Conservation (phyloP, 148 eudicot genomes). For the Arbutus unedo region DNA sequence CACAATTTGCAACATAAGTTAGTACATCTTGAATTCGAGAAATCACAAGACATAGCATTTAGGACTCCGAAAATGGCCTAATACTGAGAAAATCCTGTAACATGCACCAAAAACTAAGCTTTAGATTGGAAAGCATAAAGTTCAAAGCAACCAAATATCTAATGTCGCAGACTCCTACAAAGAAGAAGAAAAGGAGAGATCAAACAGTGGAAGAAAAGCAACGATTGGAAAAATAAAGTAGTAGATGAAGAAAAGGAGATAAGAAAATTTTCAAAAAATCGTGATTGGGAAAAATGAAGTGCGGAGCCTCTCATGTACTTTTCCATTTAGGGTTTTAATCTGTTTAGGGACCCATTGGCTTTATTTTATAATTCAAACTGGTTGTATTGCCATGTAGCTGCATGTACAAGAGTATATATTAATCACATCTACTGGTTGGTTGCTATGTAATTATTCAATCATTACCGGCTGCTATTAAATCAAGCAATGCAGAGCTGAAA, state of each 20-base stretch:
- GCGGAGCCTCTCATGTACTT: no score
- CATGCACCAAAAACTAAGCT: neutral
- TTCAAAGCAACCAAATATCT: neutral
- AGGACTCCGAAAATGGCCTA: neutral
- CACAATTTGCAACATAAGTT: neutral
- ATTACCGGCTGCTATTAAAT: neutral
- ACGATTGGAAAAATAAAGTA: no score
- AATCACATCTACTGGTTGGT: neutral
- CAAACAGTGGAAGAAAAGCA: neutral
- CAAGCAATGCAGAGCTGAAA: neutral
- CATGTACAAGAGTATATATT: neutral
- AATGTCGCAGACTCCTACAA: neutral
- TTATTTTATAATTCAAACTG: neutral
- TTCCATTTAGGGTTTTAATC: no score
- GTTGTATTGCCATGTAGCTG: neutral
- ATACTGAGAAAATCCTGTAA: neutral
- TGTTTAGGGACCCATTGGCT: no score
- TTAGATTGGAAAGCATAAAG: neutral
- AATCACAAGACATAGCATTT: neutral
- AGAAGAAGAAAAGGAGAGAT: neutral
- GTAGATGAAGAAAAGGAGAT: no score
- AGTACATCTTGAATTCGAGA: neutral
- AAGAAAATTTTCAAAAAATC: no score
- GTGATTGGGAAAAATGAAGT: no score
- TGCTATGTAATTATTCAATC: neutral